Evolutionary conservation across 495 filamentous ascomycete species (phyloP).

Genomic region (Lepidopterella palustris): DNA sequence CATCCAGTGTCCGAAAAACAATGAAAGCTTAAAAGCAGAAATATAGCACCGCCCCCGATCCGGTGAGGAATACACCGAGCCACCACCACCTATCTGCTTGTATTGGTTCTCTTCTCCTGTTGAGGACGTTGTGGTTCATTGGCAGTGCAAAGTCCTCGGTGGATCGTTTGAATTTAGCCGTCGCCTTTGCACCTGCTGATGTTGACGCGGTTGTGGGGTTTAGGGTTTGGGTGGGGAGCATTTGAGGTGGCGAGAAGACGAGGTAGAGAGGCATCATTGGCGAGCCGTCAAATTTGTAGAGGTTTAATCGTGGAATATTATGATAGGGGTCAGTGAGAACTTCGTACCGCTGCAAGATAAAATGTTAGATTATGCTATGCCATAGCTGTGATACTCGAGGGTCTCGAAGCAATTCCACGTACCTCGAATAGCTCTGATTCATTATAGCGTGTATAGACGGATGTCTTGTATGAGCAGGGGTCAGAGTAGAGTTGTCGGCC

Average conservation of each 20-base stretch:
- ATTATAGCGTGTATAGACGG: conserved; percentile 63
- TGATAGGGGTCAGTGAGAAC: conserved; percentile 58
- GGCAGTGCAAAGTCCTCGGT: conserved; percentile 33
- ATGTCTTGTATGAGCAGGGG: conserved; percentile 50
- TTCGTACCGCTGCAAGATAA: conserved; percentile 49
- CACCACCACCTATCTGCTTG: conserved; percentile 61
- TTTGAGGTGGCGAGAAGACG: conserved; percentile 59
- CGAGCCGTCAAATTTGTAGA: conserved; percentile 58
- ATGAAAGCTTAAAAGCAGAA: conserved; percentile 34
- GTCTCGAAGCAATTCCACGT: conserved; percentile 20
- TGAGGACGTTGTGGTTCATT: conserved; percentile 41
- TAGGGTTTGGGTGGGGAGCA: conserved; percentile 67
- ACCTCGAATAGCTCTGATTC: conserved; percentile 61
- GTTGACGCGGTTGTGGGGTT: conserved; percentile 47
- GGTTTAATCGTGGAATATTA: conserved; percentile 56
- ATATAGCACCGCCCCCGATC: conserved; percentile 51
- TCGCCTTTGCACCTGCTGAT: conserved; percentile 35
- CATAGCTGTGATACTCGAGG: conserved; percentile 1
- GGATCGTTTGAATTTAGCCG: conserved; percentile 35
- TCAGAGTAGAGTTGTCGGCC: conserved; percentile 66
- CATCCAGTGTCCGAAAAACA: not conserved
- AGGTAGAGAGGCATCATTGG: conserved; percentile 71
- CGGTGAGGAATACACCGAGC: conserved; percentile 62
- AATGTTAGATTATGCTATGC: conserved; percentile 23
- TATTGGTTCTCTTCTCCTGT: conserved; percentile 43